Base-by-base conservation (phyloP, 148 eudicot species). In the Euryodendron excelsum region DNA sequence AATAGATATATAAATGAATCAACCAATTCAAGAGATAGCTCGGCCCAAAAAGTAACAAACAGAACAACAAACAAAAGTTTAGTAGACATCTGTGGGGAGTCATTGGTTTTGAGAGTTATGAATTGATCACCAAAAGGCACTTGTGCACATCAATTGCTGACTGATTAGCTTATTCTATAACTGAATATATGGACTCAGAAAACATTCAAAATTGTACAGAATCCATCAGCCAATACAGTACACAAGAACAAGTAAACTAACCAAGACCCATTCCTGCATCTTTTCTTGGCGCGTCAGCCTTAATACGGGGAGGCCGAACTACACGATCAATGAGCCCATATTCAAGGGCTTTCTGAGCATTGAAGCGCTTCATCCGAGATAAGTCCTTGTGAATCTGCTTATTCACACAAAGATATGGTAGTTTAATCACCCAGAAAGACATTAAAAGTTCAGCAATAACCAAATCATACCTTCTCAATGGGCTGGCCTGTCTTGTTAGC, bases 401-500 rank as follows among this genome's bases (percentile, higher is more conserved):
- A 71, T 23, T 60, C 33, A n/a, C 41, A 82, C n/a, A 58, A 82
- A 47, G 25, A 39, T 31, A 37, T 17, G 28, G 28, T 36, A 55
- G 37, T 31, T 50, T 8, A 28, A 67, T 18, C 7, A 45, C 60
- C 79, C 68, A 65, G 62, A 30, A 68, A 77, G 17, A 55, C 27
- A 50, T 25, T 41, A 37, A 31, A 67, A 65, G 10, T 2, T 73
- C 52, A 44, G 17, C 12, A 37, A 74, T 53, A 44, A 31, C 11
- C 21, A 77, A 45, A 15, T 0, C 36, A 64, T 82, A 85, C 99
- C 98, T 93, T 90, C 50, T 96, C 97, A 50, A 85, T 80, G 14
- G 99, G 92, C 78, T 92, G 99, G 74, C 98, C 98, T 17, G 97
- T 91, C 74, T 93, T 86, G 84, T 89, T 82, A 47, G 98, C 87